phyloP scores from a whole-genome alignment of 2,329 filamentous ascomycete species.

The Calonectria pauciramosa region DNA sequence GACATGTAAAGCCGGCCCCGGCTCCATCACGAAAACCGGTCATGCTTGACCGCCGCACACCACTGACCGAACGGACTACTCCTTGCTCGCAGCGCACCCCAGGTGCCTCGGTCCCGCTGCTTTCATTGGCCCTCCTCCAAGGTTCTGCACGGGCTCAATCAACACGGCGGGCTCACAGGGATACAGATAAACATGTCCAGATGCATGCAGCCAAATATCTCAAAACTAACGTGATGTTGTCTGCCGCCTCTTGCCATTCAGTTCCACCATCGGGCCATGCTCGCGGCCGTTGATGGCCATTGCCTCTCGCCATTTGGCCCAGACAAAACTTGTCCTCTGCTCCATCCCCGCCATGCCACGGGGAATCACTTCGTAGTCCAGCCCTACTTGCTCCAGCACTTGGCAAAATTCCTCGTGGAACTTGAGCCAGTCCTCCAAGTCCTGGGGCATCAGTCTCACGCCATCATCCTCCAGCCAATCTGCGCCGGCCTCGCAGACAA shows the following conservation, averaged over 20 bases:
- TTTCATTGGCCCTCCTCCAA: conserved; percentile 19
- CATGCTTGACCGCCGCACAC: conserved; percentile 21
- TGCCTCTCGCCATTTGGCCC: conserved; percentile 18
- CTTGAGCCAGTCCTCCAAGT: conserved; percentile 15
- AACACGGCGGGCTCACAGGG: conserved; percentile 15
- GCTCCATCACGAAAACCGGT: conserved; percentile 11
- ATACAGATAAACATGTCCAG: conserved; percentile 30
- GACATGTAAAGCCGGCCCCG: conserved; percentile 23
- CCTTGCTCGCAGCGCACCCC: conserved; percentile 2
- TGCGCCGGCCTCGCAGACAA: conserved; percentile 52
- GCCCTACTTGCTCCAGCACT: conserved; percentile 13
- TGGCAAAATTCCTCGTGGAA: conserved; percentile 26
- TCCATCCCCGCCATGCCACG: conserved; percentile 9
- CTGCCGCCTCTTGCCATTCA: conserved; percentile 1
- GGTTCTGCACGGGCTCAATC: conserved; percentile 14
- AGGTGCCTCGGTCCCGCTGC: conserved; percentile 26
- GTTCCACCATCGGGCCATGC: conserved; percentile 13
- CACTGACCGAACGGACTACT: conserved; percentile 17
- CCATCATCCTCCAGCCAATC: conserved; percentile 34
- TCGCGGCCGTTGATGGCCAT: neutral
- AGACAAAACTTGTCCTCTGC: conserved; percentile 22
- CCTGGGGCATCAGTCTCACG: conserved; percentile 33
- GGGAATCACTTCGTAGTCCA: conserved; percentile 26
- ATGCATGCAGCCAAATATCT: conserved; percentile 10
- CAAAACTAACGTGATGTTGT: conserved; percentile 20